These are phyloP conservation scores for Mortierella sp. DNA, from an alignment of 371 early-diverging fungal genomes.

Conservation along the genomic window DNA sequence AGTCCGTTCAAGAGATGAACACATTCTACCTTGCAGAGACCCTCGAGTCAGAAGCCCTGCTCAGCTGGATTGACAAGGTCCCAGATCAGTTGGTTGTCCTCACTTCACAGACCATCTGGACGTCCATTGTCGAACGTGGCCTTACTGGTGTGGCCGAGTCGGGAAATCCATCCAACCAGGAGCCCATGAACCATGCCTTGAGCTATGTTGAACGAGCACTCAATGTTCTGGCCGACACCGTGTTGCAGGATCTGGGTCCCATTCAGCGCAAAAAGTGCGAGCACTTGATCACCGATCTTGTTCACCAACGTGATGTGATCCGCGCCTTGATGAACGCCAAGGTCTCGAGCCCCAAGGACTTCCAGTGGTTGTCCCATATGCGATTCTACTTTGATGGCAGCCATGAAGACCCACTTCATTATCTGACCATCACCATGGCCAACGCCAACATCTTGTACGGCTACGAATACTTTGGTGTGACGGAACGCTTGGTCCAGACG, in stretches of 20 bases:
- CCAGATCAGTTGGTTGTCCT: constrained; percentile 96
- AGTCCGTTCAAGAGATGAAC: constrained; percentile 76
- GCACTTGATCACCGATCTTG: constrained; percentile 97
- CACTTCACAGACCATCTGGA: constrained; percentile 93
- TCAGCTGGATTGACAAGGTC: constrained; percentile 89
- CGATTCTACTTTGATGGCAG: constrained; percentile 88
- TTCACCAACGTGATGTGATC: constrained; percentile 96
- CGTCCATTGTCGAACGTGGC: constrained; percentile 84
- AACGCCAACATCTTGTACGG: constrained; percentile 95
- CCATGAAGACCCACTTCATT: constrained; percentile 73
- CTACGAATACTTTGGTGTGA: constrained; percentile 97
- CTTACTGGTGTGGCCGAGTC: constrained; percentile 61
- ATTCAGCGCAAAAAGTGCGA: constrained; percentile 95
- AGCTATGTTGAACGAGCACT: constrained; percentile 78
- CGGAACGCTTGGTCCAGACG: constrained; percentile 97
- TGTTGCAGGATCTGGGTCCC: constrained; percentile 84
- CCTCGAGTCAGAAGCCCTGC: constrained; percentile 68
- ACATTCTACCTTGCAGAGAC: constrained; percentile 73
- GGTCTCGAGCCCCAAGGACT: constrained; percentile 78
- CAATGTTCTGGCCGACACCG: constrained; percentile 91
- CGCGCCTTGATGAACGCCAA: constrained; percentile 73
- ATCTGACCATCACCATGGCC: constrained; percentile 90
- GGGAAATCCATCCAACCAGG: constrained; percentile 29
- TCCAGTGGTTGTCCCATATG: constrained; percentile 98
- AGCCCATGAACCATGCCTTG: constrained; percentile 69